Evolutionary conservation across 2,329 filamentous ascomycete genomes (phyloP).

Genomic region (Paramyrothecium sp.): DNA sequence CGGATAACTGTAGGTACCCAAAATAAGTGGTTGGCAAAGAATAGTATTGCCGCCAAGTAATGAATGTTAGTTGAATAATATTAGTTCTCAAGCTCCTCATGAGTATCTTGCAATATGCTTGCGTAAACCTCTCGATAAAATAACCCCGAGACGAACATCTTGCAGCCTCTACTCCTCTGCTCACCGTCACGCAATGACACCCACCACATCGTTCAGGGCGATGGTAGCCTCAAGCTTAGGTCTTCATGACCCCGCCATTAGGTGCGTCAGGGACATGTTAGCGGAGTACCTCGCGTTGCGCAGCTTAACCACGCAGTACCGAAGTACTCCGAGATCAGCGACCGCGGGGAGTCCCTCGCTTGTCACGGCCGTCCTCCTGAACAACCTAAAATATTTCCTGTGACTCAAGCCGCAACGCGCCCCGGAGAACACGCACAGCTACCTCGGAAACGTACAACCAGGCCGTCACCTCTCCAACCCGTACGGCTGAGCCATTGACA

Average conservation of each 20-base stretch:
- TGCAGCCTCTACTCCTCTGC: too few species aligned
- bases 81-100: too few species aligned
- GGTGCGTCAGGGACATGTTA: conserved; percentile 5
- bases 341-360: conserved; percentile 8
- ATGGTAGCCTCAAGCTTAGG: background rate
- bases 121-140: too few species aligned
- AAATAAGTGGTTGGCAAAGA: too few species aligned
- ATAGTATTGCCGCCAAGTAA: too few species aligned
- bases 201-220: background rate
- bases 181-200: too few species aligned
- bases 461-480: conserved; percentile 2
- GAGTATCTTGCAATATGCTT: too few species aligned
- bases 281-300: conserved; percentile 7
- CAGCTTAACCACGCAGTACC: background rate
- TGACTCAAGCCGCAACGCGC: conserved; percentile 29
- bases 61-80: too few species aligned
- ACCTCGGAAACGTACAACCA: background rate
- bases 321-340: conserved; percentile 6
- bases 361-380: conserved; percentile 10
- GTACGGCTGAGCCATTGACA: conserved; percentile 13
- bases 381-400: conserved; percentile 34
- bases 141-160: too few species aligned
- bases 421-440: conserved; percentile 10
- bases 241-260: background rate
- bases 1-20: background rate